phyloP scores from a whole-genome alignment of 2,329 filamentous ascomycete species.

The Tolypocladium amazonense region DNA sequence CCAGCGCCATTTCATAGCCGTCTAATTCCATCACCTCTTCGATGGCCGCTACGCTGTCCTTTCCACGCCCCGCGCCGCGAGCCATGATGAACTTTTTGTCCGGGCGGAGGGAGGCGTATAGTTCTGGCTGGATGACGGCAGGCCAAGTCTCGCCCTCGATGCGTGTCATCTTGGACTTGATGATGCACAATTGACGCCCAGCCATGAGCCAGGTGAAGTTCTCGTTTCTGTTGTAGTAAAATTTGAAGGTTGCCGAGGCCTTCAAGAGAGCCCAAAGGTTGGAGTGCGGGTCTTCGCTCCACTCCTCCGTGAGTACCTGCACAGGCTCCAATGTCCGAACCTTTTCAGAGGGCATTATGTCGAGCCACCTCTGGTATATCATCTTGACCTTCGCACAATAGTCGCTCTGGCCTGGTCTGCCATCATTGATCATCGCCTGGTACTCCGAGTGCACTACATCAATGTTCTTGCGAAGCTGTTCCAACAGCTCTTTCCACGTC shows the following conservation, averaged over 20 bases:
- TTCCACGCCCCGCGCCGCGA: conserved; percentile 9
- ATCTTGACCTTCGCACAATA: conserved; percentile 18
- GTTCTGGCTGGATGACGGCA: conserved; percentile 22
- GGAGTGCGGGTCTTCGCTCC: conserved; percentile 12
- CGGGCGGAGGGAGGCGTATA: conserved; percentile 25
- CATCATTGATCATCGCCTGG: conserved; percentile 13
- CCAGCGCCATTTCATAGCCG: conserved; percentile 9
- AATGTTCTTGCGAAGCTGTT: conserved; percentile 23
- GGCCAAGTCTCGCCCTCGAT: conserved; percentile 4
- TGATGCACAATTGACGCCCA: conserved; percentile 33
- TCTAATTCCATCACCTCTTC: conserved; percentile 18
- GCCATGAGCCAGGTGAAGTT: conserved; percentile 36
- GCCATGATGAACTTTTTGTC: conserved; percentile 19
- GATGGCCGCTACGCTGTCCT: conserved; percentile 11
- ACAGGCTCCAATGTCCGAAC: conserved; percentile 14
- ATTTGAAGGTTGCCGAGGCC: conserved; percentile 37
- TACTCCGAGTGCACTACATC: conserved; percentile 18
- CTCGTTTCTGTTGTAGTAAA: conserved; percentile 16
- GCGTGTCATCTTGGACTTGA: conserved; percentile 28
- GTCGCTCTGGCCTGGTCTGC: conserved; percentile 5
- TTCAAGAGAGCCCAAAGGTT: conserved; percentile 38
- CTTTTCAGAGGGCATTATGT: conserved; percentile 24
- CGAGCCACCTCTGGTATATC: conserved; percentile 29
- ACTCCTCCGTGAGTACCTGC: conserved; percentile 14
- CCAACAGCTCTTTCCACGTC: conserved; percentile 20